Percentiles rank a stretch among this genome's conserved stretches.
These are phyloP conservation scores for Pseudopithomyces chartarum DNA, from an alignment of 2,329 filamentous ascomycete species.

Conservation along the genomic window DNA sequence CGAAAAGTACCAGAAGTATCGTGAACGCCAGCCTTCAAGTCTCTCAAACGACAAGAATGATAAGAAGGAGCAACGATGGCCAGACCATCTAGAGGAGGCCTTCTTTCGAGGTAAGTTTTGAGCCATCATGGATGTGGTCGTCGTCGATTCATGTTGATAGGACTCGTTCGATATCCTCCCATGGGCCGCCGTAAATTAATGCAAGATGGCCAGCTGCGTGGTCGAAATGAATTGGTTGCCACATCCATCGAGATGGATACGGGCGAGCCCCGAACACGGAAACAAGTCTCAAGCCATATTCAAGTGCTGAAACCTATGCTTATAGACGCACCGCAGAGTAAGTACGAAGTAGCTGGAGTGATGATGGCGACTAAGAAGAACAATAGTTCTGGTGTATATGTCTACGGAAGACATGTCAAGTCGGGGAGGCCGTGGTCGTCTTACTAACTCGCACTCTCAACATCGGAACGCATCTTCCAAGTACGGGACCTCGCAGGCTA, in stretches of 20 bases:
- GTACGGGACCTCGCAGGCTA: conserved; percentile 24
- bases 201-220: conserved; percentile 57
- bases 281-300: conserved; percentile 68
- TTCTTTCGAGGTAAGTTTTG: conserved; percentile 52
- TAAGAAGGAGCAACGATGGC: conserved; percentile 50
- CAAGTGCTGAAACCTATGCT: conserved; percentile 65
- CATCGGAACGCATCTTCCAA: conserved; percentile 30
- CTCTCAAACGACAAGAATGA: conserved; percentile 19
- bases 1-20: conserved; percentile 53
- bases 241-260: conserved; percentile 62
- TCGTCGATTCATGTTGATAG: conserved; percentile 13
- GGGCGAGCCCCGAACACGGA: conserved; percentile 58
- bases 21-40: conserved; percentile 47
- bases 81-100: conserved; percentile 53
- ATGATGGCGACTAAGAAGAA: conserved; percentile 26
- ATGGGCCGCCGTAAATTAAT: conserved; percentile 62
- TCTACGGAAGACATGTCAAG: conserved; percentile 41
- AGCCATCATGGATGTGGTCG: neutral
- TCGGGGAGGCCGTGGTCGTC: conserved; percentile 15
- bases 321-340: conserved; percentile 58
- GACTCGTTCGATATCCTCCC: conserved; percentile 58
- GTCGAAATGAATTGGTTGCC: conserved; percentile 66
- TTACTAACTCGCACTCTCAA: conserved; percentile 21
- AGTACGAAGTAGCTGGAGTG: conserved; percentile 26
- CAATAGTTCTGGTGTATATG: conserved; percentile 49